Evolutionary conservation across 2,329 filamentous ascomycete species (phyloP).

Genomic region (Fusarium pseudocircinatum): DNA sequence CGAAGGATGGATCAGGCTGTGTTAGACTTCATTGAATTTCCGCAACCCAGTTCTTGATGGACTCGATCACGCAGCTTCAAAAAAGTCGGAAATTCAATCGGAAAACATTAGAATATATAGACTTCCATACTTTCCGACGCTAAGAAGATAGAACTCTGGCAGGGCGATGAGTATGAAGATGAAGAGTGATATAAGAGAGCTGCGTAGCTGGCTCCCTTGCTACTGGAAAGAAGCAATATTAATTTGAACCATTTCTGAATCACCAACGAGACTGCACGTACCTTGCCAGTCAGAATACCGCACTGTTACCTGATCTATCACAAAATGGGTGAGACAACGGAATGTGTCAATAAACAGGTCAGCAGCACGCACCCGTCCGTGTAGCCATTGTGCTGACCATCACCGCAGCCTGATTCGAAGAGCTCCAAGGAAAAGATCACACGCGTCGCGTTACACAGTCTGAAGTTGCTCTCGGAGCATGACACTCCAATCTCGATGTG

Average conservation of each 20-base stretch:
- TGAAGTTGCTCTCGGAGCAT: background rate
- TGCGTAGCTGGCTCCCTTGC: background rate
- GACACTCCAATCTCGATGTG: background rate
- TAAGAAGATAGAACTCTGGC: background rate
- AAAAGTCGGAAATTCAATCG: background rate
- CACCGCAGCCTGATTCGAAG: background rate
- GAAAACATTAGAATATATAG: background rate
- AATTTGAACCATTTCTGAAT: background rate
- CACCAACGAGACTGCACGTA: rapidly evolving
- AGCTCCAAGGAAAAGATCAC: background rate
- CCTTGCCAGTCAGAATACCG: rapidly evolving
- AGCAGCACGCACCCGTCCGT: background rate
- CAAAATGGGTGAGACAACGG: background rate
- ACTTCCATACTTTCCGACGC: background rate
- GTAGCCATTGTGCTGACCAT: background rate
- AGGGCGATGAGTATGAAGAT: background rate
- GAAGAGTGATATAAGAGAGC: background rate
- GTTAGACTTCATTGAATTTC: background rate
- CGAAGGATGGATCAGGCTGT: background rate
- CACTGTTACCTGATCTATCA: background rate
- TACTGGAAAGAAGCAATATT: background rate
- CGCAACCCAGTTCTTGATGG: background rate
- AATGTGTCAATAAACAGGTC: background rate
- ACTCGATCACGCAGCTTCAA: background rate
- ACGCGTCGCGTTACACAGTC: background rate